Base-by-base conservation (phyloP, 768 basidiomycete genomes). In the Mrakia gelida region DNA sequence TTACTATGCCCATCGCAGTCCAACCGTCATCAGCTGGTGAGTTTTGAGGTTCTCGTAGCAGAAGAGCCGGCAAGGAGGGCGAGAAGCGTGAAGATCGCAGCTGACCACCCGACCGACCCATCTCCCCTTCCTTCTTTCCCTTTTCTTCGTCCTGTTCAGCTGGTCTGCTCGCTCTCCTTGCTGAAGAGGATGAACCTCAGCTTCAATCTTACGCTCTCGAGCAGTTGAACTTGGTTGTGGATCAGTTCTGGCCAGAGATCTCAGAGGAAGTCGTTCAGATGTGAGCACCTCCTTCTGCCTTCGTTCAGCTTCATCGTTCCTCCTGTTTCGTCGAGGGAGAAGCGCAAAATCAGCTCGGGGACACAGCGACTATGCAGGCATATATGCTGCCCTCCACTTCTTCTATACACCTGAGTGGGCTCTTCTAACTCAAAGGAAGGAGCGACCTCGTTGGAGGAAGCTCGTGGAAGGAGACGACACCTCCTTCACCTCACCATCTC, bases 241-340 rank as follows among this genome's bases (percentile, higher is more conserved):
- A 95, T 56, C 91, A 92, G 81, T 98, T 98, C 85, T 99, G 97
- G 97, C 92, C 96, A 68, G 97, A 99, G 87, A 96, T 98, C 82
- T 95, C 94, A 81, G 97, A 99, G 85, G 90, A 92, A 83, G 91
- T 98, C 81, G 89, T 92, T 49, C 86, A 90, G 78, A 94, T 98
- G 95, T 93, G 84, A 81, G 93, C 38, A 38, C 38, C 38, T 80
- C 86, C 9, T 30, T 15, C n/a, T 13, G n/a, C n/a, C n/a, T 34
- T 32, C 59, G 56, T 59, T 18, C 45, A 28, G 15, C 67, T 34
- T 41, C 38, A 21, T n/a, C 67, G 45, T 45, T 67, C 32, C 38
- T 38, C 38, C 38, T 38, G 1, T 38, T 34, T n/a, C n/a, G n/a
- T n/a, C n/a, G n/a, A n/a, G n/a, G n/a, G n/a, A n/a, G n/a, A n/a